Conservation (phyloP, 2,329 filamentous ascomycete species). For the Apiospora aurea region DNA sequence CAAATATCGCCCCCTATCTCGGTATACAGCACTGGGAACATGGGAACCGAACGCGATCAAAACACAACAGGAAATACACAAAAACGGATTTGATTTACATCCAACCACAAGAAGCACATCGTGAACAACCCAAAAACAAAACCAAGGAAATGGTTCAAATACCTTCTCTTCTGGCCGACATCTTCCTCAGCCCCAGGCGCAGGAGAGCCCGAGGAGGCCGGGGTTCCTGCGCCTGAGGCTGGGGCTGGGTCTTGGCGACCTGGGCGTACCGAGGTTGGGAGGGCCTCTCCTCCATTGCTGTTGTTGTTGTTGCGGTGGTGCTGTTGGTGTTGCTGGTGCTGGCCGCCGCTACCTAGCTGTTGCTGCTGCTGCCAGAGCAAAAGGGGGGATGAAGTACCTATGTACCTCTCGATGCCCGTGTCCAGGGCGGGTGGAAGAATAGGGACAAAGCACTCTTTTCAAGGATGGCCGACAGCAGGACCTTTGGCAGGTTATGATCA, state of each 20-base stretch:
- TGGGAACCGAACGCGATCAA: background rate
- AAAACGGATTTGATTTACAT: background rate
- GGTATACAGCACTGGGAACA: background rate
- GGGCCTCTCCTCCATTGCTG: background rate
- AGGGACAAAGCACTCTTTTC: background rate
- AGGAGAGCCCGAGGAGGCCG: background rate
- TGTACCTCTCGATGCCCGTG: background rate
- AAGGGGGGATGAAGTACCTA: background rate
- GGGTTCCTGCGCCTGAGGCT: background rate
- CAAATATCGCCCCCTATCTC: background rate
- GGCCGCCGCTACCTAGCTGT: background rate
- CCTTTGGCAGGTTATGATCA: background rate
- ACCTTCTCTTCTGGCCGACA: background rate
- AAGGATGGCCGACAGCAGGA: background rate
- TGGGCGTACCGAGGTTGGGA: background rate
- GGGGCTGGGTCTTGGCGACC: background rate
- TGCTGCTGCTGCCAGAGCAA: background rate
- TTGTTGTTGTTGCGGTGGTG: background rate
- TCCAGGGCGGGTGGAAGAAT: background rate
- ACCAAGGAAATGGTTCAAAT: background rate
- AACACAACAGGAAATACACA: background rate
- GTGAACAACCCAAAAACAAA: background rate
- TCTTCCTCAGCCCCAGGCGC: constrained; percentile 2
- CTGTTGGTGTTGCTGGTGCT: background rate
- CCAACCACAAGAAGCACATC: background rate